phyloP scores from a whole-genome alignment of 2,329 filamentous ascomycete genomes.

The Calcarisporium arbuscula region DNA sequence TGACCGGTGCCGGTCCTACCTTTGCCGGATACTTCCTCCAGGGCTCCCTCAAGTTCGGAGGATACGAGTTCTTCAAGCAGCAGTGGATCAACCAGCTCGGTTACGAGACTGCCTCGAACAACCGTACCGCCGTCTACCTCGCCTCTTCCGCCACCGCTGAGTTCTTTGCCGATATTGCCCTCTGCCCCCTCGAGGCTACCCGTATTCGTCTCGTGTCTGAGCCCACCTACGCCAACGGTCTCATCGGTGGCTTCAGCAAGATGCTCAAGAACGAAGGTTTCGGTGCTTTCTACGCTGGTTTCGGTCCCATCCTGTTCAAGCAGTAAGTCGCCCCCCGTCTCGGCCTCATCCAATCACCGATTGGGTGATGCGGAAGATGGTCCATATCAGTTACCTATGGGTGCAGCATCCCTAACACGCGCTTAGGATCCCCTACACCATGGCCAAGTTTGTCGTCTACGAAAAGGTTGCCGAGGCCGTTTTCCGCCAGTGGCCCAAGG shows the following conservation, averaged over 20 bases:
- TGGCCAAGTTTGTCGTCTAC: slow-evolving; percentile 92
- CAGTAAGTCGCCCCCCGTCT: slow-evolving; percentile 24
- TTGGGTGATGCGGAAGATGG: too few species aligned
- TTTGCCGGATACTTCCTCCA: slow-evolving; percentile 90
- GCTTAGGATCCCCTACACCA: slow-evolving; percentile 78
- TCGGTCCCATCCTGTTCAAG: slow-evolving; percentile 74
- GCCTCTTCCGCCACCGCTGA: slow-evolving; percentile 60
- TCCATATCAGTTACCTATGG: background rate
- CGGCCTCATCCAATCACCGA: background rate
- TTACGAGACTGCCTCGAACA: slow-evolving; percentile 68
- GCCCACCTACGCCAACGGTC: slow-evolving; percentile 76
- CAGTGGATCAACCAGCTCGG: slow-evolving; percentile 77
- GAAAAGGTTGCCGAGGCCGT: slow-evolving; percentile 77
- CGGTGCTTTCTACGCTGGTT: slow-evolving; percentile 84
- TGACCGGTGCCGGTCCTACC: slow-evolving; percentile 81
- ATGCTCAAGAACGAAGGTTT: slow-evolving; percentile 77
- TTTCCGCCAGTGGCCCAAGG: slow-evolving; percentile 67
- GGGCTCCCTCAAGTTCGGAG: slow-evolving; percentile 88
- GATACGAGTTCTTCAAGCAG: slow-evolving; percentile 96
- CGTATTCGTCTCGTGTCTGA: slow-evolving; percentile 89
- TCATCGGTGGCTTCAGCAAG: slow-evolving; percentile 74
- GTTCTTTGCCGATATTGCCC: slow-evolving; percentile 71
- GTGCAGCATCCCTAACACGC: slow-evolving; percentile 5
- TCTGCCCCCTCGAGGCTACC: slow-evolving; percentile 88
- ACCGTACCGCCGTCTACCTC: slow-evolving; percentile 77